Conservation (phyloP, 1,139 yeast species). For the Kodamaea ohmeri region DNA sequence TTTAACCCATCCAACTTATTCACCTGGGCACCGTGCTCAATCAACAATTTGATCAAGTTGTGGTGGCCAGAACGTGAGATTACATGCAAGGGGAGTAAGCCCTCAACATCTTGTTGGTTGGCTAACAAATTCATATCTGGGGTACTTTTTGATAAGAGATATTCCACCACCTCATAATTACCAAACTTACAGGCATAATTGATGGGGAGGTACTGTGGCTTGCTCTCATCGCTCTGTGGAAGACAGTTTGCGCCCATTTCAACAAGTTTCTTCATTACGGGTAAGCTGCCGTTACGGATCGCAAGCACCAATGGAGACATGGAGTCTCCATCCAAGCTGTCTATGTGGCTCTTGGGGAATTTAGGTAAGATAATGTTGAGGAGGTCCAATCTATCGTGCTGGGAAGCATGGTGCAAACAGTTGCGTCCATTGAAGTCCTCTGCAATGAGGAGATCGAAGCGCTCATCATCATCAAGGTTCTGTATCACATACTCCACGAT, state of each 20-base stretch:
- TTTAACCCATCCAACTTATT: slow-evolving; percentile 80
- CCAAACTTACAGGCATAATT: slow-evolving; percentile 90
- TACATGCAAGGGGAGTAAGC: slow-evolving; percentile 83
- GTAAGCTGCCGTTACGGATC: slow-evolving; percentile 64
- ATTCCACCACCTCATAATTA: slow-evolving; percentile 65
- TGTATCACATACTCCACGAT: slow-evolving; percentile 36
- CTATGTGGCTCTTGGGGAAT: slow-evolving; percentile 41
- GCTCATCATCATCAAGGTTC: slow-evolving; percentile 20
- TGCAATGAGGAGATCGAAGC: slow-evolving; percentile 30
- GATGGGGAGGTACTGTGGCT: slow-evolving; percentile 70
- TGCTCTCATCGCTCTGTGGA: slow-evolving; percentile 49
- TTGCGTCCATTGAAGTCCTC: slow-evolving; percentile 73
- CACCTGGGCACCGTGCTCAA: slow-evolving; percentile 72
- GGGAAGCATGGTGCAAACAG: slow-evolving; percentile 87
- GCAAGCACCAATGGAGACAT: slow-evolving; percentile 82
- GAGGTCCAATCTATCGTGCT: slow-evolving; percentile 57
- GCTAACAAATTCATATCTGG: slow-evolving; percentile 25
- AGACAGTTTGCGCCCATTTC: slow-evolving; percentile 55
- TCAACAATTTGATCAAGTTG: slow-evolving; percentile 62
- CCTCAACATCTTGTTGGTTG: slow-evolving; percentile 76
- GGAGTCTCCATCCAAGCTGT: slow-evolving; percentile 65
- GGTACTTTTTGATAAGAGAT: slow-evolving; percentile 41
- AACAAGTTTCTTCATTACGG: slow-evolving; percentile 43
- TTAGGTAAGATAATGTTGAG: slow-evolving; percentile 44
- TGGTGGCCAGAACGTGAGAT: slow-evolving; percentile 83